A percentile compares a stretch with the other conserved stretches of the same genome.
Conservation (phyloP, 192 early-diverging fungal genomes). For the Linnemannia zychae region DNA sequence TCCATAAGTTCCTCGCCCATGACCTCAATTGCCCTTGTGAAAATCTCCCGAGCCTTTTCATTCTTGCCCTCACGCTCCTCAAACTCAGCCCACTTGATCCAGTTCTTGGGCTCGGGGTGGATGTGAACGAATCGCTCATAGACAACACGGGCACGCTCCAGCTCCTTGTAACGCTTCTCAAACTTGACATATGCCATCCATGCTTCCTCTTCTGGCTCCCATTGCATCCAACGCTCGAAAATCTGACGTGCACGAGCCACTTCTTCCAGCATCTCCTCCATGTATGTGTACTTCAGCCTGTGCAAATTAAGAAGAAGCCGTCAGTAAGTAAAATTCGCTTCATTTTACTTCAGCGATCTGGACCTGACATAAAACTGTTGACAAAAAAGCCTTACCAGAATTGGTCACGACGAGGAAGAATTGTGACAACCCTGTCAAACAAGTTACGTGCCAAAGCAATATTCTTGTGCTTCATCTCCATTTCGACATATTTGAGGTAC, state of each 20-base stretch:
- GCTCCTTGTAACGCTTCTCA: conserved; percentile 90
- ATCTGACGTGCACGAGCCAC: conserved; percentile 89
- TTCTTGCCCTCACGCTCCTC: conserved; percentile 86
- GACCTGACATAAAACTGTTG: no score
- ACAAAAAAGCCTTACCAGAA: conserved; percentile 76
- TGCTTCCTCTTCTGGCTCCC: conserved; percentile 93
- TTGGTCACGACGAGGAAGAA: conserved; percentile 87
- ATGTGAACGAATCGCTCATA: conserved; percentile 90
- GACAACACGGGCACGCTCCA: conserved; percentile 82
- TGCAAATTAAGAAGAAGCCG: neutral
- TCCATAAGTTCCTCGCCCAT: conserved; percentile 93
- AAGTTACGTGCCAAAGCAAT: conserved; percentile 94
- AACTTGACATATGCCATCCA: conserved; percentile 97
- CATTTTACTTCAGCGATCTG: no score
- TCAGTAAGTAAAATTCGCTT: neutral
- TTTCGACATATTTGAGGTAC: conserved; percentile 94
- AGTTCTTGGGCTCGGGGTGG: conserved; percentile 94
- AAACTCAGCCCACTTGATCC: conserved; percentile 97
- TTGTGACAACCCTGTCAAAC: conserved; percentile 90
- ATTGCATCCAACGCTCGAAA: conserved; percentile 99
- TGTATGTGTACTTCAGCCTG: conserved; percentile 96
- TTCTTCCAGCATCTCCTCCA: conserved; percentile 98
- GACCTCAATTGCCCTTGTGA: conserved; percentile 86
- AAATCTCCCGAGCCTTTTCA: conserved; percentile 89
- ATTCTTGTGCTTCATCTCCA: conserved; percentile 99